These are phyloP conservation scores for Suhomyces choctaworum DNA, from an alignment of 1,139 yeast genomes.

Conservation along the genomic window DNA sequence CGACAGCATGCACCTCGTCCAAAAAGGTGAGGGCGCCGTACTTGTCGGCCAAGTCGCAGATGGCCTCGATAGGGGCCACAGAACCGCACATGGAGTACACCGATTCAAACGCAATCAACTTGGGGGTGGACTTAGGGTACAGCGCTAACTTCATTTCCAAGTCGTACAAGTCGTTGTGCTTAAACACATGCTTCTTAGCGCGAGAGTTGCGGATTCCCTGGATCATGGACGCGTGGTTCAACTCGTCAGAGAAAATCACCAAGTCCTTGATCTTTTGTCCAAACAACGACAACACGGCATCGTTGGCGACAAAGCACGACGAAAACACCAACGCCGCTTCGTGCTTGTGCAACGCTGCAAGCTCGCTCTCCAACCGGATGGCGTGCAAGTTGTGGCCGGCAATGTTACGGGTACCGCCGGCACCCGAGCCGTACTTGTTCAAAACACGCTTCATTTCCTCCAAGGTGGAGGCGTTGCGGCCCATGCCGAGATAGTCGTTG, in stretches of 20 bases:
- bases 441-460: slow-evolving; percentile 77
- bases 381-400: slow-evolving; percentile 97
- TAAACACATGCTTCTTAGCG: slow-evolving; percentile 84
- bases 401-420: slow-evolving; percentile 98
- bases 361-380: slow-evolving; percentile 75
- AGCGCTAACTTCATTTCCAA: slow-evolving; percentile 74
- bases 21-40: slow-evolving; percentile 95
- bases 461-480: slow-evolving; percentile 71
- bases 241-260: slow-evolving; percentile 88
- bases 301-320: slow-evolving; percentile 96
- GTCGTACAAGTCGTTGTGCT: slow-evolving; percentile 84
- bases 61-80: slow-evolving; percentile 86
- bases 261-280: slow-evolving; percentile 89
- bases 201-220: slow-evolving; percentile 92
- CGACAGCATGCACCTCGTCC: slow-evolving; percentile 99
- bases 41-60: slow-evolving; percentile 94
- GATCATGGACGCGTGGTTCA: slow-evolving; percentile 97
- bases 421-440: slow-evolving; percentile 94
- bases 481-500: slow-evolving; percentile 95
- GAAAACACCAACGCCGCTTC: slow-evolving; percentile 94
- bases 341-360: slow-evolving; percentile 90
- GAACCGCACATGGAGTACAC: slow-evolving; percentile 99
- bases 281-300: slow-evolving; percentile 87
- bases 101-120: slow-evolving; percentile 93
- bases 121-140: slow-evolving; percentile 84